Conservation (phyloP, 495 filamentous ascomycete genomes). For the Podospora fimiseda region DNA sequence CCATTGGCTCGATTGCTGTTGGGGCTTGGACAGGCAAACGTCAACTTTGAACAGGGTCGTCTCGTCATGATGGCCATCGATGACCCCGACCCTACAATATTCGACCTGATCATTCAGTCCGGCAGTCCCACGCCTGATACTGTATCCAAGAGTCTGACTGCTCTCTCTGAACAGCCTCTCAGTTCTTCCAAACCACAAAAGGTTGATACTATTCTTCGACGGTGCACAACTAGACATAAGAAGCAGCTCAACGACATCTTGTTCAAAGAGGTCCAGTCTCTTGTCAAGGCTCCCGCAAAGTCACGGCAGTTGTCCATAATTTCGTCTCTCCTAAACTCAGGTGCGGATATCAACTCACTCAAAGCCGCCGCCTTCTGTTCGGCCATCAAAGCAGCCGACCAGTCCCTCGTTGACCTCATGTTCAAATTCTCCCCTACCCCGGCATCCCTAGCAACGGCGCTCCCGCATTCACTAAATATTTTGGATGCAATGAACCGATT, state of each 20-base stretch:
- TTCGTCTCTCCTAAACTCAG: conserved; percentile 32
- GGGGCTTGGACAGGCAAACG: conserved; percentile 37
- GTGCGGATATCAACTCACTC: conserved; percentile 39
- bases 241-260: conserved; percentile 30
- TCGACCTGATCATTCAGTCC: conserved; percentile 37
- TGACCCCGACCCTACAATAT: conserved; percentile 29
- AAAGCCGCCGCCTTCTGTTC: conserved; percentile 36
- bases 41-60: conserved; percentile 34
- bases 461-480: conserved; percentile 40
- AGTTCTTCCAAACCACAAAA: conserved; percentile 33
- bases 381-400: conserved; percentile 33
- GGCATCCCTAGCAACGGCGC: conserved; percentile 29
- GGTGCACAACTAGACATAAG: conserved; percentile 21
- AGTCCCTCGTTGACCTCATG: conserved; percentile 35
- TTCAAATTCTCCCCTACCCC: conserved; percentile 26
- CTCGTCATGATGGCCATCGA: conserved; percentile 28
- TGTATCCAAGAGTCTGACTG: conserved; percentile 28
- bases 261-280: conserved; percentile 33
- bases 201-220: conserved; percentile 31
- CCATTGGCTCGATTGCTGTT: conserved; percentile 33
- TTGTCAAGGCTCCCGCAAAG: conserved; percentile 24
- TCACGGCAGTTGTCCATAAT: conserved; percentile 27
- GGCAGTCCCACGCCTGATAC: conserved; percentile 31
- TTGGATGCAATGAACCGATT: conserved; percentile 37
- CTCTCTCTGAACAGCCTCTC: conserved; percentile 25